phyloP scores from a whole-genome alignment of 1,284 basidiomycete genomes.

The Rhodotorula mucilaginosa region DNA sequence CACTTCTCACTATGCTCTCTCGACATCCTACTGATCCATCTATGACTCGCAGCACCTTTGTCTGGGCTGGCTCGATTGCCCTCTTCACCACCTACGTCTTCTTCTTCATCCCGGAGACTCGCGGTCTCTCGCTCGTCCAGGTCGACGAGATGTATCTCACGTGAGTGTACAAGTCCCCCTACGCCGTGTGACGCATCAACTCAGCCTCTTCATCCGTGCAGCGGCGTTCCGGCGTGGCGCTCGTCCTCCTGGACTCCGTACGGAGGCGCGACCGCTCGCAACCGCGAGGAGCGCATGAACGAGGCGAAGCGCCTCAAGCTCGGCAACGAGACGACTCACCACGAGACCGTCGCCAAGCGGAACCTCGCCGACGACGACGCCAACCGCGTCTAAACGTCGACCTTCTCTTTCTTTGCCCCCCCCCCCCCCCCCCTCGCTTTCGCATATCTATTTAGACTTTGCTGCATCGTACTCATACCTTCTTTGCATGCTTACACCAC shows the following conservation, averaged over 20 bases:
- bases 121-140: slow-evolving; percentile 38
- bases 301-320: slow-evolving; percentile 34
- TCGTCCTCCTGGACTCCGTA: slow-evolving; percentile 38
- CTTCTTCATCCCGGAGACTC: slow-evolving; percentile 52
- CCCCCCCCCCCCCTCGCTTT: too few species aligned
- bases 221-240: slow-evolving; percentile 47
- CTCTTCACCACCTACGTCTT: slow-evolving; percentile 46
- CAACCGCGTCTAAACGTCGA: background rate
- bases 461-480: too few species aligned
- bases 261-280: slow-evolving; percentile 18
- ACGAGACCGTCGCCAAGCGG: slow-evolving; percentile 24
- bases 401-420: background rate
- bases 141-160: slow-evolving; percentile 51
- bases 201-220: background rate
- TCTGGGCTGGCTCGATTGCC: slow-evolving; percentile 49
- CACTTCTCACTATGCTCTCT: background rate
- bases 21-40: background rate
- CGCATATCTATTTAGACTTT: too few species aligned
- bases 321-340: slow-evolving; percentile 22
- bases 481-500: too few species aligned
- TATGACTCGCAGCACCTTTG: slow-evolving; percentile 44
- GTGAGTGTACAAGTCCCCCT: background rate
- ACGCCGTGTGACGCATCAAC: background rate
- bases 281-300: slow-evolving; percentile 19
- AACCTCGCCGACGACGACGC: slow-evolving; percentile 24